These are phyloP conservation scores for Halophytophthora batemanensis DNA, from an alignment of 352 stramenopile genomes.

Conservation along the genomic window DNA sequence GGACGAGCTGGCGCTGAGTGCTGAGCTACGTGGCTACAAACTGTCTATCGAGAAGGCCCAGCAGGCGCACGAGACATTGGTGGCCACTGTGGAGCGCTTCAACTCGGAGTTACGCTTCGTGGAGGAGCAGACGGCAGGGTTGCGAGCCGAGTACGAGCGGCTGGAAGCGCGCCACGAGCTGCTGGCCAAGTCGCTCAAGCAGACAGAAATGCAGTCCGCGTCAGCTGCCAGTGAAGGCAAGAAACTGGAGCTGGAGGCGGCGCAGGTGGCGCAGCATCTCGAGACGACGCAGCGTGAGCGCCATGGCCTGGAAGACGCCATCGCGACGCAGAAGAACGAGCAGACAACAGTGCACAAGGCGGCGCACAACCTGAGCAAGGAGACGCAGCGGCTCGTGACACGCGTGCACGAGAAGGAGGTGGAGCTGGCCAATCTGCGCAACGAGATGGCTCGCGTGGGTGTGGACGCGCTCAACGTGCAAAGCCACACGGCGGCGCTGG, in stretches of 20 bases:
- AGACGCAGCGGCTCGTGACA: constrained; percentile 66
- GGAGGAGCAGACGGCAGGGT: constrained; percentile 57
- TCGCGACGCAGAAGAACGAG: constrained; percentile 77
- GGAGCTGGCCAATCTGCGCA: constrained; percentile 81
- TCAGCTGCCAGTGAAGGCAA: constrained; percentile 62
- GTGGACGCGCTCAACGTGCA: constrained; percentile 93
- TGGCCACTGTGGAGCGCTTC: constrained; percentile 83
- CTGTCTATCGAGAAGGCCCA: constrained; percentile 83
- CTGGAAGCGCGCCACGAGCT: constrained; percentile 85
- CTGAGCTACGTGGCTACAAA: constrained; percentile 88
- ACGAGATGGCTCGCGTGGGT: constrained; percentile 91
- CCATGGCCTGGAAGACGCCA: constrained; percentile 86
- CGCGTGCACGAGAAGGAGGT: constrained; percentile 89
- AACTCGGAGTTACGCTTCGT: constrained; percentile 76
- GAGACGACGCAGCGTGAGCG: constrained; percentile 87
- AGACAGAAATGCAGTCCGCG: constrained; percentile 81
- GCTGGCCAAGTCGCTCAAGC: constrained; percentile 83
- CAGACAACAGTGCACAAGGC: constrained; percentile 91
- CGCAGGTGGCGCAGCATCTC: constrained; percentile 64
- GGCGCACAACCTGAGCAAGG: constrained; percentile 87
- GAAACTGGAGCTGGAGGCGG: constrained; percentile 70
- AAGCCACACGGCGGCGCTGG: constrained; percentile 83
- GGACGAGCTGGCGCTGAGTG: constrained; percentile 77
- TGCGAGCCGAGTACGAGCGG: constrained; percentile 65
- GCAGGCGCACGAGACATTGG: constrained; percentile 78